Base-by-base conservation (phyloP, 495 filamentous ascomycete genomes). In the Penicillium salamii region DNA sequence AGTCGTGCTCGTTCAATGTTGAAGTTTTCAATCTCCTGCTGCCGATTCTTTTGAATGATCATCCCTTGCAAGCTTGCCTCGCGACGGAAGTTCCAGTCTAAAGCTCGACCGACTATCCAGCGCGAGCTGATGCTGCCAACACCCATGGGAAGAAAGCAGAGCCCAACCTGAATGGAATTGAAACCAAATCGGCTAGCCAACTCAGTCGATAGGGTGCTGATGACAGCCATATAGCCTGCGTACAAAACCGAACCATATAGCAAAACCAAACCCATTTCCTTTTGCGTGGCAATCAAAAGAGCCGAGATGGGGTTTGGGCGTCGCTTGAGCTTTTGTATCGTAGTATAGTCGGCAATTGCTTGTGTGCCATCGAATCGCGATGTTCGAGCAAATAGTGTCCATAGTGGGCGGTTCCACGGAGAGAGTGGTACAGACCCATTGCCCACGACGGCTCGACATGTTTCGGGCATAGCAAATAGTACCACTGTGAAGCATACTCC, bases 141-240 rank as follows among this genome's bases (percentile, higher is more conserved):
- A 1, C 72, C 72, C 5, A 75, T 40, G 0, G 76, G 72, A 7
- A 81, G 49, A 49, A 74, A 81, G 53, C 68, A 70, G 1, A 82
- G 57, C 2, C 76, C 76, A 18, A 75, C 53, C 33, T 76, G 57
- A 15, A 79, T 52, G 0, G 67, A 49, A 19, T 70, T 69, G 42
- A 76, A 72, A 3, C 61, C 61, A 58, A 71, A 79, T 1, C 62
- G 53, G 5, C 49, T 43, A 0, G 32, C 46, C 19, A 80, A 61
- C 14, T 67, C 58, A 9, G 58, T 50, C 0, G 73, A 49, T 1
- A 77, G 42, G 1, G 61, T 68, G 35, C 58, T 67, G 11, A 68
- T 40, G 5, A 68, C 53, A 1, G 53, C 51, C 44, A 58, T 60
- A 19, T 52, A 62, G 1, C 63, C 61, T 21, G 48, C 41, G 29